Conservation (phyloP, 164 flowering plant species). For the Stephania yunnanensis region DNA sequence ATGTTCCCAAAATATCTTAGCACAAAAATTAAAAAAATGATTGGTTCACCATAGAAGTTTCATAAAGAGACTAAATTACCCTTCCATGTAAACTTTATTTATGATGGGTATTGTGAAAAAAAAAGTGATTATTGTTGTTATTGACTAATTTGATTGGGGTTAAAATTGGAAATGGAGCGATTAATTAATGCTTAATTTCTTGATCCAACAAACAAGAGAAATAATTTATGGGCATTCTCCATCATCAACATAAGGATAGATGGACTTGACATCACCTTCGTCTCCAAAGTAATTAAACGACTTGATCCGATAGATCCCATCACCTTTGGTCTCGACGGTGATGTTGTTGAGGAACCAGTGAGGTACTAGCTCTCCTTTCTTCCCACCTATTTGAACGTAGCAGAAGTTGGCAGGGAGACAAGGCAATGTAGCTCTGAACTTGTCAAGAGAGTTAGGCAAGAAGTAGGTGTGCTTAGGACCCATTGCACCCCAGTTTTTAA, state of each 20-base stretch:
- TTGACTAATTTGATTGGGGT: too few relatives aligned
- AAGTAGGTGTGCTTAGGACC: constrained; percentile 11
- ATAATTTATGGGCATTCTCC: constrained; percentile 7
- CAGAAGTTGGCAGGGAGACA: constrained; percentile 9
- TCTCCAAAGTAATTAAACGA: background rate
- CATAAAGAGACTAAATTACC: too few relatives aligned
- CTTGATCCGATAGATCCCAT: constrained; percentile 1
- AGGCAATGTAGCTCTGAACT: constrained; percentile 3
- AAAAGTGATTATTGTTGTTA: too few relatives aligned
- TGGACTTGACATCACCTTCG: background rate
- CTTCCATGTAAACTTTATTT: too few relatives aligned
- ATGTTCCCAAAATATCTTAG: too few relatives aligned
- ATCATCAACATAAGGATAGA: constrained; percentile 2
- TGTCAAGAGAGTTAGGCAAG: constrained; percentile 6
- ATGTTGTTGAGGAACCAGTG: constrained; percentile 11
- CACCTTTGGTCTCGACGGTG: constrained; percentile 8
- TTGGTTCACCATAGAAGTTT: too few relatives aligned
- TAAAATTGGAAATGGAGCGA: too few relatives aligned
- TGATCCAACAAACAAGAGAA: background rate
- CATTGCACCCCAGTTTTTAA: constrained; percentile 12
- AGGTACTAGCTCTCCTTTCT: constrained; percentile 15
- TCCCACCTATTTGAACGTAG: constrained; percentile 7
- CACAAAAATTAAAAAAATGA: too few relatives aligned
- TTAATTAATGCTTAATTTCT: too few relatives aligned
- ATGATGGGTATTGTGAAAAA: too few relatives aligned